These are phyloP conservation scores for Mallotus nudiflorus DNA, from an alignment of 345 rosid species.

Conservation along the genomic window DNA sequence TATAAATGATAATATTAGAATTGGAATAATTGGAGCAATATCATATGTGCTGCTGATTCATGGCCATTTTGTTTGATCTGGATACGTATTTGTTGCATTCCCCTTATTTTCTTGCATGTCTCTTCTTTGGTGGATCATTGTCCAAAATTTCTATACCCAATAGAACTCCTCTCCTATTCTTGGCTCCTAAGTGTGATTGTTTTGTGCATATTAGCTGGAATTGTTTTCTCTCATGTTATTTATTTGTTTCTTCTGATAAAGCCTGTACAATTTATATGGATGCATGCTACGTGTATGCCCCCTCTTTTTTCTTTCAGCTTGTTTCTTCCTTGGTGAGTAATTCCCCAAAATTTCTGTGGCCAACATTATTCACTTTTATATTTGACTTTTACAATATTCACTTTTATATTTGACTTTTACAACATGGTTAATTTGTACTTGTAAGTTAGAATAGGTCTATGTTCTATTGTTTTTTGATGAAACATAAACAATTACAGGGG, in stretches of 20 bases:
- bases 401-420: background rate
- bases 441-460: background rate
- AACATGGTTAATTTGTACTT: background rate
- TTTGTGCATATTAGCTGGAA: background rate
- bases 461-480: conserved; percentile 2
- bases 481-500: conserved; percentile 49
- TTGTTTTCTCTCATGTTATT: background rate
- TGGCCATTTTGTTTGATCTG: background rate
- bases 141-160: background rate
- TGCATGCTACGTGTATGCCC: background rate
- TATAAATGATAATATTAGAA: background rate
- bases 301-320: background rate
- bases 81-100: background rate
- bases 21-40: background rate
- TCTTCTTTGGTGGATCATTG: background rate
- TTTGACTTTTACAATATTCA: background rate
- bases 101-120: background rate
- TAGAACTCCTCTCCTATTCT: background rate
- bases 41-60: background rate
- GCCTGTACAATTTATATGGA: background rate
- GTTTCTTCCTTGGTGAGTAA: background rate
- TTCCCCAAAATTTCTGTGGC: background rate
- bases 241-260: background rate
- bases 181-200: conserved; percentile 2
- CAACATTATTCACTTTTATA: background rate